Conservation (phyloP, 2,329 filamentous ascomycete genomes). For the Sarocladium strictum region DNA sequence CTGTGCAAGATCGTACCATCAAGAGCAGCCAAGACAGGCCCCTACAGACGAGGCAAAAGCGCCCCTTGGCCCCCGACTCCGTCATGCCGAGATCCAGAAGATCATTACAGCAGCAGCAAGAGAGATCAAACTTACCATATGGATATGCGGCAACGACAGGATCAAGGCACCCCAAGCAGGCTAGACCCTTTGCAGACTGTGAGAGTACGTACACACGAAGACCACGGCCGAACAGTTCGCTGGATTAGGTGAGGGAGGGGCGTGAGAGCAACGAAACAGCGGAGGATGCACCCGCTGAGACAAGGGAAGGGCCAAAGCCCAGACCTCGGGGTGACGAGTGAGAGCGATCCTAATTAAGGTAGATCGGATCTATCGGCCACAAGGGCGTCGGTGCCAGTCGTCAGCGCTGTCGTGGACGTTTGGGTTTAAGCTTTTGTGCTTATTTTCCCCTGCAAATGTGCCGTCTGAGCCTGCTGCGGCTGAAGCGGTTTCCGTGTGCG, state of each 20-base stretch:
- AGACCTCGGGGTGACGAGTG: constrained; percentile 8
- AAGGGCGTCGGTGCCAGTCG: constrained; percentile 5
- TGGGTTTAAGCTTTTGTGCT: constrained; percentile 10
- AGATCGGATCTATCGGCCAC: constrained; percentile 10
- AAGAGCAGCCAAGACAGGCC: constrained; percentile 3
- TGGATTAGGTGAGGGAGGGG: not conserved
- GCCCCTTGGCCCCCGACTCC: not conserved
- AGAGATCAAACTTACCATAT: not conserved
- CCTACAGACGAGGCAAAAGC: not conserved
- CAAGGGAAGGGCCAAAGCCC: constrained; percentile 4
- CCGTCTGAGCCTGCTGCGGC: not conserved
- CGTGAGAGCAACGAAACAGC: constrained; percentile 1
- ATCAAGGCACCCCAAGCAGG: not conserved
- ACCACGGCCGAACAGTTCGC: not conserved
- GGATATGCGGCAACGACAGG: not conserved
- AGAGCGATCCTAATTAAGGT: constrained; percentile 9
- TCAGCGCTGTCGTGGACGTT: constrained; percentile 9
- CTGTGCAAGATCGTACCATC: constrained; percentile 8
- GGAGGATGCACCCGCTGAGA: constrained; percentile 7
- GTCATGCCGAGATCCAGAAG: not conserved
- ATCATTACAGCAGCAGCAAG: not conserved
- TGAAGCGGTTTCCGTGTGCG: too few relatives aligned
- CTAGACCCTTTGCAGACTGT: not conserved
- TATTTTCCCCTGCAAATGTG: constrained; percentile 1
- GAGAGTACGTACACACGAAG: not conserved